Base-by-base conservation (phyloP, 345 rosid genomes). In the Gossypioides kirkii region DNA sequence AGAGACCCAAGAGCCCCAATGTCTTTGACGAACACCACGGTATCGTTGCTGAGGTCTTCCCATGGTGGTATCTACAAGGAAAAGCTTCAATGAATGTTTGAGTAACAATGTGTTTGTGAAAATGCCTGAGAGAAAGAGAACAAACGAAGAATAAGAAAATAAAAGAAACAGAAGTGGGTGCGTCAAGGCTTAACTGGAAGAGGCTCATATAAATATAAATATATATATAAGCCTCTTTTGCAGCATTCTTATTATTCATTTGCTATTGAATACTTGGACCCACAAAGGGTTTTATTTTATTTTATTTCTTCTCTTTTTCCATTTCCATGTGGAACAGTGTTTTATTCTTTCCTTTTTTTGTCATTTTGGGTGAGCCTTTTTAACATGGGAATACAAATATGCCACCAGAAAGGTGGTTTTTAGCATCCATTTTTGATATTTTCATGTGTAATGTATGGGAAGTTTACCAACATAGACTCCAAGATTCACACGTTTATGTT, bases 1-100 rank as follows among this genome's bases (percentile, higher is more conserved):
- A n/a, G 95, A 90, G 59, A 90, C 95, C 95, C 95, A 90, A 18
- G 95, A 90, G 53, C 95, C 95, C 95, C 95, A 87, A 55, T 90
- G 92, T 69, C 95, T 76, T 73, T 90, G 95, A 71, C 95, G 86
- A 70, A 90, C 95, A 20, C 95, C 95, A 5, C 95, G 86, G 61
- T 81, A 89, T 52, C 91, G 86, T 69, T 84, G 94, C 26, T 86
- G 94, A 3, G 84, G 85, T 76, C 88, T 77, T 59, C 89, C 87
- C 91, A 87, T 89, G 50, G 25, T 64, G 61, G 58, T 28, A 32
- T 17, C 45, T 2, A 10, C 38, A 17, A n/a, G 46, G 70, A 78
- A 81, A 80, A 64, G 38, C 38, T 32, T 32, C 38, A 32, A 32
- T 32, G 38, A 32, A 32, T 32, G 76, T 68, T 63, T 68, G 56